Base-by-base conservation (phyloP, 495 filamentous ascomycete genomes). In the Collariella sp. region DNA sequence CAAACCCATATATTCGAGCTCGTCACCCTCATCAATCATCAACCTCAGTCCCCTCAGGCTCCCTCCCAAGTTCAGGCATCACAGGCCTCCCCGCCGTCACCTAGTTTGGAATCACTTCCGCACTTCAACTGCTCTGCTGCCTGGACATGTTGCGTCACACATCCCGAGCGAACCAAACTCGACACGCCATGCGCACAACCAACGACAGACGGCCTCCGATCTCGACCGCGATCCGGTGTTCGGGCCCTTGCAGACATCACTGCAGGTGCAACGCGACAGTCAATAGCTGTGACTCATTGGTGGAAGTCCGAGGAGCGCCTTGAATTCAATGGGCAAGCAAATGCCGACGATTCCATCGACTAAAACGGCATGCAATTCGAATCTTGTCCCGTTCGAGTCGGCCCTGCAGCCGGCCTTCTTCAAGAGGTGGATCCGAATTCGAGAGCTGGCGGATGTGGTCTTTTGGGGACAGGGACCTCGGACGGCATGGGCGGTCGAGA, bases 1-100 rank as follows among this genome's bases (percentile, higher is more conserved):
- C 31, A 31, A 35, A 53, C 47, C 52, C 40, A 51, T 57, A 51
- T 24, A 36, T n/a, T 22, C 40, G 31, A 31, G 29, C 35, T 46
- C 46, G 47, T 34, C 22, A 16, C 47, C 40, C 9, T 16, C 22
- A 24, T 33, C 22, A 24, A 22, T 18, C 34, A 15, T 33, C 47
- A 34, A 42, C 10, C 29, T 23, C 40, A 20, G 39, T 39, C 22
- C 4, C 34, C 11, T n/a, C n/a, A n/a, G 18, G 11, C 10, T 15
- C 16, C 22, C 1, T 26, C 15, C 35, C 22, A 31, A 19, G 15
- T 18, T 12, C 13, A 34, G 18, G 12, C 23, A 29, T 13, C 19
- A 16, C 3, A n/a, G 10, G 26, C 26, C 26, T 31, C 26, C 26
- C 26, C 4, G 26, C 9, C 9, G 9, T 5, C 26, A 9, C 12